Conservation (phyloP, 306 rosid genomes). For the Hylodesmum podocarpum region DNA sequence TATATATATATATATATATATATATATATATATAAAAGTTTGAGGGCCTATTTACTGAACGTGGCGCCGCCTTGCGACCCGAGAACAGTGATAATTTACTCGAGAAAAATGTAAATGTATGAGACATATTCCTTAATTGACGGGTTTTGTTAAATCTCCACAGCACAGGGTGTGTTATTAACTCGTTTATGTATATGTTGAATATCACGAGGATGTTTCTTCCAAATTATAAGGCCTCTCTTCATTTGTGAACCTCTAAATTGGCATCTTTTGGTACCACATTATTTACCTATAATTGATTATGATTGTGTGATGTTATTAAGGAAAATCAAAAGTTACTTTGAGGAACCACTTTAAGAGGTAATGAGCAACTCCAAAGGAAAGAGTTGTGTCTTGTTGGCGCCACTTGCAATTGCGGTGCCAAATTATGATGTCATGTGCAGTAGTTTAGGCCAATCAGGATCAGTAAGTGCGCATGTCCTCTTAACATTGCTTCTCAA, state of each 20-base stretch:
- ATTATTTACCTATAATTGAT: not conserved
- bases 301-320: not conserved
- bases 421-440: conserved; percentile 4
- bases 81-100: no score
- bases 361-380: not conserved
- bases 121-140: conserved; percentile 9
- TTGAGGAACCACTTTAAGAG: not conserved
- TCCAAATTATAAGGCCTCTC: not conserved
- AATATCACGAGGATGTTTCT: conserved; percentile 3
- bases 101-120: no score
- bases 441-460: not conserved
- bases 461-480: no score
- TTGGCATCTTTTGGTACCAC: conserved; percentile 2
- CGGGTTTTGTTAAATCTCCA: conserved; percentile 8
- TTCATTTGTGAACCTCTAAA: not conserved
- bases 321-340: conserved; percentile 18
- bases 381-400: not conserved
- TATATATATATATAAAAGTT: no score
- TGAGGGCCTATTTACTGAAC: no score
- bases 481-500: no score
- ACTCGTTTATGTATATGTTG: not conserved
- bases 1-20: no score
- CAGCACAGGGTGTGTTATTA: not conserved
- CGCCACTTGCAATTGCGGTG: not conserved
- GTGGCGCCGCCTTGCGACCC: no score